Base-by-base conservation (phyloP, 805 yeast species). In the Cyberlindnera maclurae region DNA sequence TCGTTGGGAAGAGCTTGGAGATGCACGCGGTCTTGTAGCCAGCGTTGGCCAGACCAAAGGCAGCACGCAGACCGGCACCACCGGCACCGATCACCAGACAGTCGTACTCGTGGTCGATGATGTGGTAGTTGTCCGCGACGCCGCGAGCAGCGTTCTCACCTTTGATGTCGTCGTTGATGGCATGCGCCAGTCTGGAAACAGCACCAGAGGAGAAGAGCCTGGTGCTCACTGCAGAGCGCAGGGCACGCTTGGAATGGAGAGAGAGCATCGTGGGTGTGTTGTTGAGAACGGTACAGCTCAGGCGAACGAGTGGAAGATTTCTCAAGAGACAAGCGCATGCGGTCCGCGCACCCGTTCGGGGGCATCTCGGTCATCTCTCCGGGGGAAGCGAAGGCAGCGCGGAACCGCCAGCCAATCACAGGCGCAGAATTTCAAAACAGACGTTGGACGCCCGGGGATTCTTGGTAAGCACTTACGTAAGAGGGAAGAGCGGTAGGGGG, bases 31-130 rank as follows among this genome's bases (percentile, higher is more conserved):
- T 90, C 65, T 93, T 90, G 72, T 73, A 90, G 32, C 98, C 98
- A 39, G 95, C 95, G 60, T 87, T 89, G 42, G 97, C 96, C 42
- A 90, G 74, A 49, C 98, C 98, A 54, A 90, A 93, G 29, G 98
- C 97, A 31, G 98, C 98, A 69, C 98, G 81, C 45, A 90, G 71
- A 60, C 98, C 98, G 36, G 98, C 98, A 63, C 98, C 98, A 58
- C 98, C 98, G 41, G 98, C 98, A 58, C 98, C 98, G 39, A 90
- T 88, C 43, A 90, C 97, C 36, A 90, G 79, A 73, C 96, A 88
- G 70, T 90, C 98, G 67, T 93, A 90, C 65, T 93, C 97, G 65
- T 90, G 98, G 67, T 90, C 97, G 51, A 90, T 81, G 47, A 90
- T 81, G 58, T 87, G 93, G 65, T 93, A 90, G 58, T 88, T 85